phyloP scores from a whole-genome alignment of 495 filamentous ascomycete genomes.

The Alectoria sarmentosa region DNA sequence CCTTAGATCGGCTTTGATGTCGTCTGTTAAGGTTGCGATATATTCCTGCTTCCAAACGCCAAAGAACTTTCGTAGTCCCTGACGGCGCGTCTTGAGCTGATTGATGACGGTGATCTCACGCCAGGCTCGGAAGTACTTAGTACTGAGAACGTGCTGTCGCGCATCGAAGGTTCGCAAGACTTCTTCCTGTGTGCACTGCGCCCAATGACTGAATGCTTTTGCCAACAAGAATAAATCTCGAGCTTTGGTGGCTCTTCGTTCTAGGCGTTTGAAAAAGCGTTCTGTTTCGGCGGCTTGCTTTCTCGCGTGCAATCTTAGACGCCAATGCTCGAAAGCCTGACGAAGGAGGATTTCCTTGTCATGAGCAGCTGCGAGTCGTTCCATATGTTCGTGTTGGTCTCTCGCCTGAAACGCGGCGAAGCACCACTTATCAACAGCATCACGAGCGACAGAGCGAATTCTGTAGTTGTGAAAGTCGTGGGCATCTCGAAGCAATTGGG shows the following conservation, averaged over 20 bases:
- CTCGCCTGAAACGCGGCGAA: slow-evolving; percentile 41
- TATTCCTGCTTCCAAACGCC: slow-evolving; percentile 46
- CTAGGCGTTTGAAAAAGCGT: slow-evolving; percentile 54
- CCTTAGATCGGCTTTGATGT: slow-evolving; percentile 37
- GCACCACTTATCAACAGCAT: slow-evolving; percentile 47
- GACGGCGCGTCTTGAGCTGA: slow-evolving; percentile 57
- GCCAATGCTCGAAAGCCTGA: slow-evolving; percentile 55
- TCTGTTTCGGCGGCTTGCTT: slow-evolving; percentile 46
- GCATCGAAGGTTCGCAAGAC: slow-evolving; percentile 52
- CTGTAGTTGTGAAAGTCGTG: slow-evolving; percentile 51
- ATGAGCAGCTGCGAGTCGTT: slow-evolving; percentile 41
- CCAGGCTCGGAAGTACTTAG: slow-evolving; percentile 74
- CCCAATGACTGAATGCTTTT: slow-evolving; percentile 72
- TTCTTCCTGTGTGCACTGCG: slow-evolving; percentile 53
- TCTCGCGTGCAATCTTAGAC: slow-evolving; percentile 39
- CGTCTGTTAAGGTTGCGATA: slow-evolving; percentile 30
- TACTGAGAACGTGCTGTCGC: slow-evolving; percentile 58
- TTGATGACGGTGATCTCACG: slow-evolving; percentile 65
- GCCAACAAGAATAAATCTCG: slow-evolving; percentile 60
- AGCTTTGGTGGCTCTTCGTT: slow-evolving; percentile 53
- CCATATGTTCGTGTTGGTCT: slow-evolving; percentile 41
- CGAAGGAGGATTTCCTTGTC: slow-evolving; percentile 48
- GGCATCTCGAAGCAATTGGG: slow-evolving; percentile 51
- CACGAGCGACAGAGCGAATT: slow-evolving; percentile 40
- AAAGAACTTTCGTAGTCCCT: slow-evolving; percentile 51